Conservation (phyloP, 768 basidiomycete genomes). For the Tricholoma matsutake region DNA sequence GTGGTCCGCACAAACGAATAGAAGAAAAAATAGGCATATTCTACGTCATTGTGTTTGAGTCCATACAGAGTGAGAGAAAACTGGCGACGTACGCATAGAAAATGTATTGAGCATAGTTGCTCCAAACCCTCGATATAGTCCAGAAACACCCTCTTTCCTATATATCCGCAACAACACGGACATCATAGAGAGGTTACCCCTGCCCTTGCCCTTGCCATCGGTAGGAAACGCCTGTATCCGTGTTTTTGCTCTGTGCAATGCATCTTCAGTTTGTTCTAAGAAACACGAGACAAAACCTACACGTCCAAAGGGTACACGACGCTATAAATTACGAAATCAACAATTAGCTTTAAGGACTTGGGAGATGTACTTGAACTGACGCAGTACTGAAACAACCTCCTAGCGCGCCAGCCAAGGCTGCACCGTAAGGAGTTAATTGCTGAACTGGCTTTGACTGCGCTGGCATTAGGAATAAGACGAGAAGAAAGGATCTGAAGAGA, state of each 20-base stretch:
- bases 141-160: constrained; percentile 75
- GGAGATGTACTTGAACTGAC: constrained; percentile 46
- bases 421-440: constrained; percentile 80
- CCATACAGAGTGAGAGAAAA: constrained; percentile 6
- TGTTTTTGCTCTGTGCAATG: constrained; percentile 75
- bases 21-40: constrained; percentile 99
- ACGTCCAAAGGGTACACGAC: constrained; percentile 95
- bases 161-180: constrained; percentile 68
- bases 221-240: constrained; percentile 80
- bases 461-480: constrained; percentile 33
- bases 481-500: constrained; percentile 9
- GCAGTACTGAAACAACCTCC: constrained; percentile 93
- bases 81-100: constrained; percentile 76
- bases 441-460: constrained; percentile 56
- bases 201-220: constrained; percentile 45
- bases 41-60: constrained; percentile 38
- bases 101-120: constrained; percentile 99
- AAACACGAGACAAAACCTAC: constrained; percentile 41
- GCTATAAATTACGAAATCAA: constrained; percentile 36
- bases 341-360: constrained; percentile 1
- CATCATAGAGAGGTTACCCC: constrained; percentile 56
- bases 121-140: constrained; percentile 87
- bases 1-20: constrained; percentile 87
- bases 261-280: constrained; percentile 1
- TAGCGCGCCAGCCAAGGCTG: constrained; percentile 89